Percentiles rank a stretch among this genome's conserved stretches.
Evolutionary conservation across 345 rosid species (phyloP).

Genomic region (Raphanus raphanistrum): DNA sequence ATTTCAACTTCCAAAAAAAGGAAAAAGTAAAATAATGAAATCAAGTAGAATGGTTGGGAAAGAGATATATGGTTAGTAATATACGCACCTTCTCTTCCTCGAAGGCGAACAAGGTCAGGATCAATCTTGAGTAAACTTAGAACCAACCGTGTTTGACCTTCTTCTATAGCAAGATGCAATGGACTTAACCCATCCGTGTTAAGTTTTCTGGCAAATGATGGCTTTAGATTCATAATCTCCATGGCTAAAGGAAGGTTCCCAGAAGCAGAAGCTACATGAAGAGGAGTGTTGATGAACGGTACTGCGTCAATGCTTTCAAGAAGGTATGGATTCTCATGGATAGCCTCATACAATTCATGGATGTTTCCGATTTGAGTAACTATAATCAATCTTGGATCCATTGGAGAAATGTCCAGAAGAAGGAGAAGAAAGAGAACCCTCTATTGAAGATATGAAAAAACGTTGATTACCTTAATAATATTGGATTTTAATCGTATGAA

Average conservation of each 20-base stretch:
- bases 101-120: constrained; percentile 27
- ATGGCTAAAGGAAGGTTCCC: constrained; percentile 37
- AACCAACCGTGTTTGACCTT: constrained; percentile 7
- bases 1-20: background rate
- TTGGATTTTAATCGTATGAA: background rate
- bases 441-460: background rate
- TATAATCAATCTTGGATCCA: constrained; percentile 31
- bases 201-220: constrained; percentile 46
- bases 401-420: constrained; percentile 5
- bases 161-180: constrained; percentile 39
- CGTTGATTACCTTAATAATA: background rate
- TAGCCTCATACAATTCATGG: constrained; percentile 28
- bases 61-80: background rate
- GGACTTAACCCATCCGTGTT: constrained; percentile 38
- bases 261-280: constrained; percentile 37
- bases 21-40: background rate
- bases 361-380: constrained; percentile 21
- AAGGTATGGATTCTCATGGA: constrained; percentile 28
- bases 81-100: constrained; percentile 32
- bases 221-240: constrained; percentile 42
- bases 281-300: constrained; percentile 46
- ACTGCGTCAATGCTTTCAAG: constrained; percentile 29
- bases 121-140: constrained; percentile 11
- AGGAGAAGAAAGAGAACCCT: background rate
- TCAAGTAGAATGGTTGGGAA: background rate